Evolutionary conservation across 768 basidiomycete genomes (phyloP).

Genomic region (Galerina marginata): DNA sequence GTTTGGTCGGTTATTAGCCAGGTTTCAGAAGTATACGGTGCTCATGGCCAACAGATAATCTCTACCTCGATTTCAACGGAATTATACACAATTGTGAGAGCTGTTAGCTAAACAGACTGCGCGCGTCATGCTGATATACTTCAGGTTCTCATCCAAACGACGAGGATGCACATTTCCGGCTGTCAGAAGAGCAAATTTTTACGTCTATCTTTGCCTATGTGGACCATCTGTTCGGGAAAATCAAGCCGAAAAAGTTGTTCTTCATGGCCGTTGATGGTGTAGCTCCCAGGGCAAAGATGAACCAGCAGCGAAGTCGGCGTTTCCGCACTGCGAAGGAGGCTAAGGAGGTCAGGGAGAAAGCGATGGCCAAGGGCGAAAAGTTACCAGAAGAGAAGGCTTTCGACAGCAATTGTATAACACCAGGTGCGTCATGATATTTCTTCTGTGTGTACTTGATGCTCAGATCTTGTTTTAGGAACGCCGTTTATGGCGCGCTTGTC

Average conservation of each 20-base stretch:
- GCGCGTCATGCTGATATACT: background rate
- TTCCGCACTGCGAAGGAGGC: conserved; percentile 96
- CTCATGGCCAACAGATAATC: conserved; percentile 62
- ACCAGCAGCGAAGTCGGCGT: conserved; percentile 92
- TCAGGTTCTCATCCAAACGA: conserved; percentile 95
- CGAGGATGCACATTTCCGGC: conserved; percentile 92
- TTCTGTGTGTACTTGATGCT: background rate
- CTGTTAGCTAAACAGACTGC: conserved; percentile 16
- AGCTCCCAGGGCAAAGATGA: conserved; percentile 98
- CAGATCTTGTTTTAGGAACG: conserved; percentile 55
- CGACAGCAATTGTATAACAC: conserved; percentile 98
- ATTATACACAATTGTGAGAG: conserved; percentile 82
- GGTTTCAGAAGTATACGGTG: background rate
- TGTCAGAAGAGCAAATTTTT: conserved; percentile 97
- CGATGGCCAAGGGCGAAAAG: conserved; percentile 86
- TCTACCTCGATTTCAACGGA: conserved; percentile 94
- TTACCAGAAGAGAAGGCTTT: conserved; percentile 94
- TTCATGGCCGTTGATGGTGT: conserved; percentile 99
- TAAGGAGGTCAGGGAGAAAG: conserved; percentile 85
- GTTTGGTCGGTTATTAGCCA: conserved; percentile 67
- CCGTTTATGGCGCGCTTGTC: conserved; percentile 96
- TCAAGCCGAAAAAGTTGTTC: conserved; percentile 96
- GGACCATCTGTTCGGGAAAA: conserved; percentile 94
- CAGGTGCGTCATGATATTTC: conserved; percentile 59
- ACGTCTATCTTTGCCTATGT: conserved; percentile 97